phyloP scores from a whole-genome alignment of 345 rosid species.

The Lenwebbia sp. region DNA sequence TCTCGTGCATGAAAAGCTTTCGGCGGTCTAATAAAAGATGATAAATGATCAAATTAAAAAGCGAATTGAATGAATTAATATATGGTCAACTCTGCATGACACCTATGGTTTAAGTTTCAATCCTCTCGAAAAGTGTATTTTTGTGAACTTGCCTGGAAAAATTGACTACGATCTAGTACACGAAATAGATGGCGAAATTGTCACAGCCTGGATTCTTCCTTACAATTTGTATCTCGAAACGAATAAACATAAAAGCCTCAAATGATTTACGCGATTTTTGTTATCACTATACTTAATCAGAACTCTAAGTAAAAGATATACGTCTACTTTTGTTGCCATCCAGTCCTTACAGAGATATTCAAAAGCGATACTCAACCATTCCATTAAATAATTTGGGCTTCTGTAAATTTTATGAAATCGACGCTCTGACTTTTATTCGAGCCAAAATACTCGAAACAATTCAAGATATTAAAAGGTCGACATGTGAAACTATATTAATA shows the following conservation, averaged over 20 bases:
- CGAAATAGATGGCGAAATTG: background rate
- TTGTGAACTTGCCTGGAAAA: background rate
- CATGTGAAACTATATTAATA: background rate
- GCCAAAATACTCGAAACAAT: background rate
- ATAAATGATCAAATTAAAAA: background rate
- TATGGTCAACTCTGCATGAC: background rate
- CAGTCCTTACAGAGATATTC: background rate
- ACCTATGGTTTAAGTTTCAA: background rate
- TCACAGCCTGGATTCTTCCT: background rate
- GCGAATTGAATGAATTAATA: background rate
- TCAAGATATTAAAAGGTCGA: background rate
- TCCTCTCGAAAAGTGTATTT: background rate
- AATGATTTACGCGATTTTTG: background rate
- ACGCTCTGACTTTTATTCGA: background rate
- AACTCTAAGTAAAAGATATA: background rate
- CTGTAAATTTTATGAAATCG: background rate
- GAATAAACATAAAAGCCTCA: background rate
- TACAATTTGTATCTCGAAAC: background rate
- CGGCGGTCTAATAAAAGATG: rapidly evolving
- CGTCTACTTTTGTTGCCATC: background rate
- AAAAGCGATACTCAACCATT: background rate
- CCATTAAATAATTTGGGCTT: background rate
- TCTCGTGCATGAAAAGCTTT: background rate
- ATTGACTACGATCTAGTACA: background rate
- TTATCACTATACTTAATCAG: background rate